These are phyloP conservation scores for Camellia lanceoleosa DNA, from an alignment of 148 eudicot genomes.

Conservation along the genomic window DNA sequence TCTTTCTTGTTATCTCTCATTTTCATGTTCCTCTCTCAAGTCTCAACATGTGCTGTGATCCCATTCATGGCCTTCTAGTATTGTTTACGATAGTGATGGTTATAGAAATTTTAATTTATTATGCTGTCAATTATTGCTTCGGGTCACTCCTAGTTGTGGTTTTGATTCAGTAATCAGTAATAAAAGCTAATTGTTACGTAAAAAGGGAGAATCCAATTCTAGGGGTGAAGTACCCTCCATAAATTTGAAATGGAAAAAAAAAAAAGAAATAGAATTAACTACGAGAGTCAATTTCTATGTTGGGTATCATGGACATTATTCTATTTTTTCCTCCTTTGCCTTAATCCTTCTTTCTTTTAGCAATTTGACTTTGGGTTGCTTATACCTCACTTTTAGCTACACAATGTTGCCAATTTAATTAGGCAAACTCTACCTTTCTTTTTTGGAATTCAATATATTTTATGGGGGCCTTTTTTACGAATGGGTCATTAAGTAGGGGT, in stretches of 20 bases:
- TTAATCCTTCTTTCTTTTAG: not conserved
- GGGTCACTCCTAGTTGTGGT: too few relatives aligned
- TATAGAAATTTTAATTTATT: too few relatives aligned
- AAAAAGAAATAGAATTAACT: not conserved
- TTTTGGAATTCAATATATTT: not conserved
- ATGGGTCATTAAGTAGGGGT: not conserved
- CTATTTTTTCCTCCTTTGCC: not conserved
- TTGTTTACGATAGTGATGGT: too few relatives aligned
- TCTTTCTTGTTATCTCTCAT: too few relatives aligned
- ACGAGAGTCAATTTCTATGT: not conserved
- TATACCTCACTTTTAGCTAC: not conserved
- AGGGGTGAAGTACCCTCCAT: not conserved
- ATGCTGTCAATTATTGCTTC: too few relatives aligned
- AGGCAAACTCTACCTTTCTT: not conserved
- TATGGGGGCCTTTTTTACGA: not conserved
- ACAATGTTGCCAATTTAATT: not conserved
- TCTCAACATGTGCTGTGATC: too few relatives aligned
- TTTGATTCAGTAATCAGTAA: too few relatives aligned
- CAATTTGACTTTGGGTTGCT: not conserved
- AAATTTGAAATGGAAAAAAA: too few relatives aligned
- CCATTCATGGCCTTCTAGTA: too few relatives aligned
- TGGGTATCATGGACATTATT: not conserved
- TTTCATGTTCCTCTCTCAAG: too few relatives aligned
- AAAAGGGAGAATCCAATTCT: too few relatives aligned
- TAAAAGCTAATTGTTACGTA: too few relatives aligned